Percentiles rank a stretch among this genome's conserved stretches.
phyloP scores from a whole-genome alignment of 2,329 filamentous ascomycete species.

The Paraconiothyrium sp. region DNA sequence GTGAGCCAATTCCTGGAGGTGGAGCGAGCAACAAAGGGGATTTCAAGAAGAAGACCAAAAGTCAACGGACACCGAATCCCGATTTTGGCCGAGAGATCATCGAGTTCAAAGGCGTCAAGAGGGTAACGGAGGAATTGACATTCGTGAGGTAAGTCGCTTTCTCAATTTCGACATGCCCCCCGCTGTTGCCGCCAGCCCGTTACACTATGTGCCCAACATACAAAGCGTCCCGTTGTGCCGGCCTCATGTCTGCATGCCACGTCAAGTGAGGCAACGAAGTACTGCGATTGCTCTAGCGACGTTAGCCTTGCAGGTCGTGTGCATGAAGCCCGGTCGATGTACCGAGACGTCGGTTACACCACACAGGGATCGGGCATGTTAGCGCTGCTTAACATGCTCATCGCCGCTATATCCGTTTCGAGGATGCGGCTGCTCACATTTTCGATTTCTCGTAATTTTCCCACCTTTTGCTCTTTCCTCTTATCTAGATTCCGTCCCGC shows the following conservation, averaged over 20 bases:
- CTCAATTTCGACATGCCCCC: slow-evolving; percentile 7
- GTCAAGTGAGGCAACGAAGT: slow-evolving; percentile 13
- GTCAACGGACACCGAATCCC: slow-evolving; percentile 54
- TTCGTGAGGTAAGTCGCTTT: slow-evolving; percentile 57
- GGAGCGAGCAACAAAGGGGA: slow-evolving; percentile 64
- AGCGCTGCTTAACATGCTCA: slow-evolving; percentile 24
- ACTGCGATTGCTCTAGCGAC: not conserved
- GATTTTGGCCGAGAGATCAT: slow-evolving; percentile 58
- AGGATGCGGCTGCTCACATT: slow-evolving; percentile 24
- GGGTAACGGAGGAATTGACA: slow-evolving; percentile 57
- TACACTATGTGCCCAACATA: not conserved
- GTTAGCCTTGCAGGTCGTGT: not conserved
- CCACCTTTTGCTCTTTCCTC: slow-evolving; percentile 3
- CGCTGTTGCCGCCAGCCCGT: slow-evolving; percentile 1
- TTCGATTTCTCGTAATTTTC: slow-evolving; percentile 13
- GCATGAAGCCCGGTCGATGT: slow-evolving; percentile 5
- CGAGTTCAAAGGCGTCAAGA: slow-evolving; percentile 53
- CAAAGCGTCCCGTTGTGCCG: slow-evolving; percentile 11
- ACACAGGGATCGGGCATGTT: slow-evolving; percentile 21
- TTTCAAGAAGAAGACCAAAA: slow-evolving; percentile 57
- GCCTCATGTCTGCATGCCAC: slow-evolving; percentile 12
- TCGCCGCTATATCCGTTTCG: slow-evolving; percentile 23
- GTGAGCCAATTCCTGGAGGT: slow-evolving; percentile 55
- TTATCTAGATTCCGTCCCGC: not conserved
- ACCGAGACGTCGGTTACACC: slow-evolving; percentile 18